Evolutionary conservation across 2,329 filamentous ascomycete genomes (phyloP), one percentile per base, ranked within the genome.

Genomic region (Emericellopsis atlantica): DNA sequence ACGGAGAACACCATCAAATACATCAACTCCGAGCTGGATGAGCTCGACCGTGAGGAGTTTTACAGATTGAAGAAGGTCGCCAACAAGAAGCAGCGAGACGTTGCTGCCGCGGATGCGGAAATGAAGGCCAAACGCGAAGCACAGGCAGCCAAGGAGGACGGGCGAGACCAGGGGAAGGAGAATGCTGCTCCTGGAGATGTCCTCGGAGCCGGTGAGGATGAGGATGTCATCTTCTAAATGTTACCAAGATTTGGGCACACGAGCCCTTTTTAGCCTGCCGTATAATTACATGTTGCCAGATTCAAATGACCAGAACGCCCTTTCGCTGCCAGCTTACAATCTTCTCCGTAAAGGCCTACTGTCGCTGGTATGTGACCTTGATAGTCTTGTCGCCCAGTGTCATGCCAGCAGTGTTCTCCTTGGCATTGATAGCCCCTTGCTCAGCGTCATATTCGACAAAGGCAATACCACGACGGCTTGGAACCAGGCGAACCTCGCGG

Each of bases 1-100:
- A 98, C 92, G 12, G 92, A 98, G 61, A 98, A 96, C 56, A 98
- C 92, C n/a, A 98, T 98, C 69, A 95, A 95, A 66, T 98, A 96
- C 57, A 96, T 96, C 72, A 96, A 96, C 66, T 95, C 90, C 1
- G 92, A 98, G 60, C 76, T 98, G 14, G 92, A 98, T 57, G 92
- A 98, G 65, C 72, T 98, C 39, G 93, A 96, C 64, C 79, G 92
- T 69, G 92, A 96, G 60, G 92, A 98, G 59, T 98, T 98, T 61
- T 98, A 95, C 65, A 75, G 92, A 49, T 65, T 98, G 57, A 98
- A 98, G 67, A 98, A 98, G 71, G 84, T 90, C 31, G 84, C 85
- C 37, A 76, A 76, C 59, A 90, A 90, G 67, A 90, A 90, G 60
- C 81, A 88, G 59, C 71, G 83, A 52, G 84, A 89, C 51, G 80